Percentiles rank a stretch among this genome's conserved stretches.
Evolutionary conservation across 148 eudicot species (phyloP).

Genomic region (Nepenthes mirabilis): DNA sequence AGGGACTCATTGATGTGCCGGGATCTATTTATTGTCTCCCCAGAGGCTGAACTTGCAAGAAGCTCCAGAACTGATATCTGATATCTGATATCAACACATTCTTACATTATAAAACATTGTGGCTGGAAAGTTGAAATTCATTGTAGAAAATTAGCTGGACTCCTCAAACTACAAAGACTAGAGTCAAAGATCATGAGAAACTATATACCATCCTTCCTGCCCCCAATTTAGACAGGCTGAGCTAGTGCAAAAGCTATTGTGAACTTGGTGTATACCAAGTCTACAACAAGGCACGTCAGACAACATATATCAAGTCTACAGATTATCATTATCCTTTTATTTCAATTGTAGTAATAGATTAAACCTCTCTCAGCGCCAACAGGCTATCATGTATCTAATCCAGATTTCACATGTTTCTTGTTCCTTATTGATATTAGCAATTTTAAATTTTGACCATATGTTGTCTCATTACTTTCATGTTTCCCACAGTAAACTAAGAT

Average conservation of each 20-base stretch:
- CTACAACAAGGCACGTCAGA: no score
- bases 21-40: conserved; percentile 27
- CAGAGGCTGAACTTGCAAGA: conserved; percentile 52
- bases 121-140: not conserved
- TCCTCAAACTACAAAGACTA: not conserved
- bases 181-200: not conserved
- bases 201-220: not conserved
- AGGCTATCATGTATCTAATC: no score
- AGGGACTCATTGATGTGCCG: conserved; percentile 34
- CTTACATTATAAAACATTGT: not conserved
- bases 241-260: not conserved
- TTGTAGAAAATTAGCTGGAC: not conserved
- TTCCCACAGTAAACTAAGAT: no score
- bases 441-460: not conserved
- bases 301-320: no score
- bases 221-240: not conserved
- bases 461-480: no score
- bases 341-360: no score
- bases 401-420: no score
- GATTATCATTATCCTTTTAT: no score
- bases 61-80: conserved; percentile 70
- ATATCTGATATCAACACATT: conserved; percentile 44
- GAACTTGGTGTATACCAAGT: not conserved
- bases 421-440: not conserved
- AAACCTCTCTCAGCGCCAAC: no score